A percentile compares a stretch with the other conserved stretches of the same genome.
Evolutionary conservation across 148 eudicot genomes (phyloP).

Genomic region (Rhododendron ferrugineum): DNA sequence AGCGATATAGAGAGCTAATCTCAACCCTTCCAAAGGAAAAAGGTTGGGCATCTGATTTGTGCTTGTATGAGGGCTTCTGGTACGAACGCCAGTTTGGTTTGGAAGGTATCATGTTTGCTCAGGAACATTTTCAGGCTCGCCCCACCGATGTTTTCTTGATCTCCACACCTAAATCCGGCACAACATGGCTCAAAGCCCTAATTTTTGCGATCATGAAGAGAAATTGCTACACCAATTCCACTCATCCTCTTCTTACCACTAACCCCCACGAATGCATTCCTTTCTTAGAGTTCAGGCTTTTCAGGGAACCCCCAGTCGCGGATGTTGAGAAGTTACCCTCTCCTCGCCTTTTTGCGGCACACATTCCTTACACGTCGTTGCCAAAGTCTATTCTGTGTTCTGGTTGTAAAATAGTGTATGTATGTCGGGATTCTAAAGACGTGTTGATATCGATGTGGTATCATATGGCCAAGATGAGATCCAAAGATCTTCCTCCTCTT

Average conservation of each 20-base stretch:
- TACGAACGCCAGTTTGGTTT: not conserved
- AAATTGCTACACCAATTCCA: not conserved
- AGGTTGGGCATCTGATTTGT: not conserved
- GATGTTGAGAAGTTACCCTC: not conserved
- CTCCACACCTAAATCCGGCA: not conserved
- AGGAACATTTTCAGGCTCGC: not conserved
- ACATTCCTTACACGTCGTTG: not conserved
- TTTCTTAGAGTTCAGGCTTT: not conserved
- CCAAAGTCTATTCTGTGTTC: not conserved
- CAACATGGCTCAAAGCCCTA: conserved; percentile 1
- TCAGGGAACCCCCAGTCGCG: not conserved
- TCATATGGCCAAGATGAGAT: too few species aligned
- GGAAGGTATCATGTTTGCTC: not conserved
- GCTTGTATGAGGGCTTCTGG: not conserved
- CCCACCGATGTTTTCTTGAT: not conserved
- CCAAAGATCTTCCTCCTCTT: too few species aligned
- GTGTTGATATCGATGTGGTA: too few species aligned
- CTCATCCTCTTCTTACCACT: not conserved
- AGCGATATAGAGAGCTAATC: not conserved
- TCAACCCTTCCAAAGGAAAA: not conserved
- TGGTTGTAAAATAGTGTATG: too few species aligned
- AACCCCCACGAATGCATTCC: not conserved
- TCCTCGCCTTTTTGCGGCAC: not conserved
- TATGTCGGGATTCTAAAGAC: too few species aligned
- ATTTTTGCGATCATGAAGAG: not conserved